Base-by-base conservation (phyloP, 1,284 basidiomycete species). In the Naganishia sp. region DNA sequence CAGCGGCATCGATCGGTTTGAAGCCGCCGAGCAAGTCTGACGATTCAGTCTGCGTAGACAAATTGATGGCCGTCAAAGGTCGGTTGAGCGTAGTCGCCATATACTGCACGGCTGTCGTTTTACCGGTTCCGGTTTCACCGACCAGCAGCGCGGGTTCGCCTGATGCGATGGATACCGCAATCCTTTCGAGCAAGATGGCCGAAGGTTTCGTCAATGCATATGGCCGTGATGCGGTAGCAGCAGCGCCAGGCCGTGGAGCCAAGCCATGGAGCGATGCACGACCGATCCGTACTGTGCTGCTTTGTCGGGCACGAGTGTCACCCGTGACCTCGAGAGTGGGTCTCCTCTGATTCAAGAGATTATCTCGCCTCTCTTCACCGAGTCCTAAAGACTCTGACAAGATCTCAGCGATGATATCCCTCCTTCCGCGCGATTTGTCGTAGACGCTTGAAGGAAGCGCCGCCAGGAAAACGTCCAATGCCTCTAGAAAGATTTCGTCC, bases 101-200 rank as follows among this genome's bases (percentile, higher is more conserved):
- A 72, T 96, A 88, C 25, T 94, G 92, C 21, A 99, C 86, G 2
- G 88, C 85, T 51, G 94, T 96, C 2, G 96, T 99, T 81, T 99
- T 99, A 43, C 96, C 96, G 0, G 96, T 99, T 49, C 96, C 96
- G 0, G 96, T 99, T 82, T 99, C 96, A 63, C 96, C 96, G 0
- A 95, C 94, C 23, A 99, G 85, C 2, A 99, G 84, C 1, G 95
- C 83, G 0, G 96, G 94, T 76, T 99, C 96, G 17, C 81, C 80
- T 43, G 90, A 82, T 0, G 87, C 83, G 41, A 94, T 83, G 0
- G 89, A 86, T 13, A 87, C 88, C 0, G 88, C 86, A 51, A 99
- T 87, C 31, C 91, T 87, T 46, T 94, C 90, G 25, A 98, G 84
- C 6, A 98, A 82, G 25, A 86, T 79, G 0, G 90, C 81, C 0